phyloP scores from a whole-genome alignment of 352 stramenopile species.

The Phytophthora sp. region DNA sequence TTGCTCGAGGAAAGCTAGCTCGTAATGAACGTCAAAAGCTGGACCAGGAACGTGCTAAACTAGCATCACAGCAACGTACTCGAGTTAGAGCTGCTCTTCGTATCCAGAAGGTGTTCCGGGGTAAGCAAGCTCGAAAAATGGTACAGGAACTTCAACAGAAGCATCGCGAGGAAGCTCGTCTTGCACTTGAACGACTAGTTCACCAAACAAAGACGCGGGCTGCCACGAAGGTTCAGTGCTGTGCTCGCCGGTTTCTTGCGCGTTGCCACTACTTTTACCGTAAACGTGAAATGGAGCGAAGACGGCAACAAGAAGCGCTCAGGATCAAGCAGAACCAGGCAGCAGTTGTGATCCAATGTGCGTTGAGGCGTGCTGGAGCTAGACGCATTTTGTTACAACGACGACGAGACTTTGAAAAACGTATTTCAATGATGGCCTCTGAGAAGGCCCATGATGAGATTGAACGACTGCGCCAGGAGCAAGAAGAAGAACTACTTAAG shows the following conservation, averaged over 20 bases:
- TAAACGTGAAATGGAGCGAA: constrained; percentile 36
- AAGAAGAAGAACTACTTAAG: constrained; percentile 70
- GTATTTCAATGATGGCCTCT: constrained; percentile 82
- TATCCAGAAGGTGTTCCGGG: constrained; percentile 75
- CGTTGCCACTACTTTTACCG: constrained; percentile 38
- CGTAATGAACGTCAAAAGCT: constrained; percentile 36
- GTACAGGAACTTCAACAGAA: constrained; percentile 39
- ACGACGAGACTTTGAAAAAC: constrained; percentile 75
- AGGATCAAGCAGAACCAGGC: constrained; percentile 51
- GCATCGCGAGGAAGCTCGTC: constrained; percentile 53
- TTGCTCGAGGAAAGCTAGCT: constrained; percentile 61
- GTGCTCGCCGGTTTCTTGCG: constrained; percentile 58
- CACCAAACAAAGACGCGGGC: constrained; percentile 61
- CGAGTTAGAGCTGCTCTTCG: constrained; percentile 46
- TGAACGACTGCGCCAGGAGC: constrained; percentile 68
- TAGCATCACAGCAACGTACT: constrained; percentile 41
- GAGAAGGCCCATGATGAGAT: constrained; percentile 87
- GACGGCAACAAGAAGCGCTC: constrained; percentile 28
- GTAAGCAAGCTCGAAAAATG: constrained; percentile 51
- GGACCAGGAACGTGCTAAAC: constrained; percentile 28
- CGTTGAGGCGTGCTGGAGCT: constrained; percentile 52
- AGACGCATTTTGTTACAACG: constrained; percentile 43
- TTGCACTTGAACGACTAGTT: constrained; percentile 65
- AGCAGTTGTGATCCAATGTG: constrained; percentile 72
- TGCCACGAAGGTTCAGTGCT: constrained; percentile 77